These are phyloP conservation scores for Mollisia scopiformis DNA, from an alignment of 2,329 filamentous ascomycete species.

Conservation along the genomic window DNA sequence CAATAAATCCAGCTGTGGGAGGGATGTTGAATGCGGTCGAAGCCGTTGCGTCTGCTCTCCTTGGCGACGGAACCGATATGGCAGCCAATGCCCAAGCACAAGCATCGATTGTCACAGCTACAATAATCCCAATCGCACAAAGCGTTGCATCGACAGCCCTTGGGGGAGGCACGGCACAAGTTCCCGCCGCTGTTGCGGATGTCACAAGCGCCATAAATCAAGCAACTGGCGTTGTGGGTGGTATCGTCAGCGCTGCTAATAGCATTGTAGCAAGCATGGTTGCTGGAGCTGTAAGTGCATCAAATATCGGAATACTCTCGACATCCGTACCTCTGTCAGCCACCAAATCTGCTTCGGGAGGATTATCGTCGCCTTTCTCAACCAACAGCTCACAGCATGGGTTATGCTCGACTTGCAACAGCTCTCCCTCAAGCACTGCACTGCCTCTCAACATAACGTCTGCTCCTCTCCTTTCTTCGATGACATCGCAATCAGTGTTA, in stretches of 20 bases:
- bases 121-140: background rate
- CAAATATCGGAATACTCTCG: conserved; percentile 17
- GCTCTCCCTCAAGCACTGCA: background rate
- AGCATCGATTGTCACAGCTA: background rate
- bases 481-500: background rate
- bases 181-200: conserved; percentile 1
- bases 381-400: background rate
- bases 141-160: background rate
- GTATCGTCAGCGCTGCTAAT: conserved; percentile 18
- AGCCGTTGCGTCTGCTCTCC: conserved; percentile 25
- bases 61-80: conserved; percentile 13
- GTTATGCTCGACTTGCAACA: background rate
- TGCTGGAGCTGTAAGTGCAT: conserved; percentile 1
- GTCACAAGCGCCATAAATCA: conserved; percentile 9
- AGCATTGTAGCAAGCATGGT: conserved; percentile 21
- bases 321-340: background rate
- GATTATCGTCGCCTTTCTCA: background rate
- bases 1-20: conserved; percentile 3
- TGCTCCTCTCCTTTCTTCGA: conserved; percentile 1
- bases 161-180: background rate
- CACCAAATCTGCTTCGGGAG: background rate
- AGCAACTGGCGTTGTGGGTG: conserved; percentile 14
- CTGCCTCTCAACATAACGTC: conserved; percentile 9
- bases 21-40: conserved; percentile 17
- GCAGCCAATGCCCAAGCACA: conserved; percentile 1